Conservation (phyloP, 2,329 filamentous ascomycete genomes). For the Neonectria ditissima region DNA sequence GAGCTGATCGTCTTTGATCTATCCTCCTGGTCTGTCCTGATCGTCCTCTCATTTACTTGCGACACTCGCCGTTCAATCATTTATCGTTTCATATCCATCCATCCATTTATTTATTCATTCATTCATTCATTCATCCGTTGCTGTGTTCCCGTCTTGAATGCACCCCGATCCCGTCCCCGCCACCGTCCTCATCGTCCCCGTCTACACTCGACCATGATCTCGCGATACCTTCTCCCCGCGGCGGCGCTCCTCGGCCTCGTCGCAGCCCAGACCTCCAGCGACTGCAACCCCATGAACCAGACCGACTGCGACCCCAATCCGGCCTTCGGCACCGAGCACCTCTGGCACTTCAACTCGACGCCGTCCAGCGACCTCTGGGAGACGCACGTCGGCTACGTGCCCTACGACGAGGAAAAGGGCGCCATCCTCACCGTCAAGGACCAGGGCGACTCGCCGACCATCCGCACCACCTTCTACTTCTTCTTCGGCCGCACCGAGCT, state of each 20-base stretch:
- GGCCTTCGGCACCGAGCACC: constrained; percentile 74
- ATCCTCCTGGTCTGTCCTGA: not conserved
- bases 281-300: constrained; percentile 80
- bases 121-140: not conserved
- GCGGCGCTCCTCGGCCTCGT: constrained; percentile 59
- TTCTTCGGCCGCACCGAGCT: constrained; percentile 87
- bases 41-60: constrained; percentile 37
- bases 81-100: no score
- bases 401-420: constrained; percentile 70
- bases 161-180: constrained; percentile 11
- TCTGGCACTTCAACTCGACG: constrained; percentile 73
- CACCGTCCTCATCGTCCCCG: not conserved
- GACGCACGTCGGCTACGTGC: constrained; percentile 73
- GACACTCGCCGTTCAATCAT: constrained; percentile 3
- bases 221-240: constrained; percentile 45
- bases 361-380: constrained; percentile 74
- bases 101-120: not conserved
- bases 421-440: constrained; percentile 78
- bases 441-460: constrained; percentile 80
- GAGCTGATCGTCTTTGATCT: not conserved
- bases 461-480: constrained; percentile 84
- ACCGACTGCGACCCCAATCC: constrained; percentile 76
- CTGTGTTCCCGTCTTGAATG: not conserved
- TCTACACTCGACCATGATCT: constrained; percentile 38
- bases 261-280: constrained; percentile 79